These are phyloP conservation scores for Sideroxylon spinosum DNA, from an alignment of 179 eudicot genomes.

Conservation along the genomic window DNA sequence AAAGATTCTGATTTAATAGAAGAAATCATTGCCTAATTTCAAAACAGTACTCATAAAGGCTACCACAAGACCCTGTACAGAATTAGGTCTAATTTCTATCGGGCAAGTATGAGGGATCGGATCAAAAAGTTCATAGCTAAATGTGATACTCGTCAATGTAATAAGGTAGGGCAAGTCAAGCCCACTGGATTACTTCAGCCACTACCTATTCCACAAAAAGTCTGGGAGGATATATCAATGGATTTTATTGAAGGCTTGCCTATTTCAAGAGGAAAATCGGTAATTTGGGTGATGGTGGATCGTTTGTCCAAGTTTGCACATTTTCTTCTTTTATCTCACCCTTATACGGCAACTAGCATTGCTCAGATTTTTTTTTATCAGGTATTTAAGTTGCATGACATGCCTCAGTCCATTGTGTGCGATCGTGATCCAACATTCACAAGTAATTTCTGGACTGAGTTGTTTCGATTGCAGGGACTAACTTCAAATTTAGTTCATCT, in stretches of 20 bases:
- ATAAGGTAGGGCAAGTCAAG: not conserved
- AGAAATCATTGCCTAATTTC: not conserved
- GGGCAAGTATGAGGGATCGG: not conserved
- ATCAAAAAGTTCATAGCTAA: not conserved
- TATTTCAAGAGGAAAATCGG: not conserved
- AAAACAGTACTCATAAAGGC: not conserved
- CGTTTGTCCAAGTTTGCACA: constrained; percentile 2
- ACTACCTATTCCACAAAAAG: not conserved
- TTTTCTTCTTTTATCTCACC: not conserved
- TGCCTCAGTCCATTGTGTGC: not conserved
- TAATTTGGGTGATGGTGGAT: not conserved
- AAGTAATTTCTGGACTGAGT: not conserved
- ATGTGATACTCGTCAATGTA: not conserved
- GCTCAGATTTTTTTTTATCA: not conserved
- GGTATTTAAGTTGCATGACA: not conserved
- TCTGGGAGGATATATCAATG: not conserved
- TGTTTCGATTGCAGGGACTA: not conserved
- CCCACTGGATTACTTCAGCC: not conserved
- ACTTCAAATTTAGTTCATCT: too few species aligned
- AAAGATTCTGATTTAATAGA: not conserved
- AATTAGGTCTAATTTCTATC: not conserved
- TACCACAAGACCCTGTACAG: not conserved
- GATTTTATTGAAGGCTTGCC: constrained; percentile 2
- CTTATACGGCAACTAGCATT: not conserved
- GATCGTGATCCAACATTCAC: not conserved